A percentile compares a stretch with the other conserved stretches of the same genome.
phyloP scores from a whole-genome alignment of 2,329 filamentous ascomycete species.

The Ceratocystis lukuohia region DNA sequence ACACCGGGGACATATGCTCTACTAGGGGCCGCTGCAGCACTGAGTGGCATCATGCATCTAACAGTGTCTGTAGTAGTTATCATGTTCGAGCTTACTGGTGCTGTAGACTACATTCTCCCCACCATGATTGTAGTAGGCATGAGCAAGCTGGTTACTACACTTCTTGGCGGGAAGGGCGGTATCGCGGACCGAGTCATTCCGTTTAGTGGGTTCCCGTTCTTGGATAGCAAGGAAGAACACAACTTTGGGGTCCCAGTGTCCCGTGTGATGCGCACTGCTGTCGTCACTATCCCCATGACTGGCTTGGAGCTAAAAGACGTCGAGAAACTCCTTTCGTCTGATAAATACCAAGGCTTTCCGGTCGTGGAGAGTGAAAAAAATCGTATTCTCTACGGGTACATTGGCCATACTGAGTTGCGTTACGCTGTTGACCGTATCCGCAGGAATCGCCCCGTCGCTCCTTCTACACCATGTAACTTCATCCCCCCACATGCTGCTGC shows the following conservation, averaged over 20 bases:
- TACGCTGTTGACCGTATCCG: slow-evolving; percentile 78
- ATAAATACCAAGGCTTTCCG: slow-evolving; percentile 83
- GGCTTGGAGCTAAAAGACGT: slow-evolving; percentile 65
- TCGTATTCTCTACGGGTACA: slow-evolving; percentile 74
- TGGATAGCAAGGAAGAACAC: slow-evolving; percentile 96
- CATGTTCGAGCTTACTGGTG: slow-evolving; percentile 98
- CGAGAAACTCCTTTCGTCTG: slow-evolving; percentile 61
- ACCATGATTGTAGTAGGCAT: slow-evolving; percentile 99
- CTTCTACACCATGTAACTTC: slow-evolving; percentile 63
- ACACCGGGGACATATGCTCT: slow-evolving; percentile 97
- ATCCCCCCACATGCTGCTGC: slow-evolving; percentile 23
- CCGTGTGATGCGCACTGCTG: slow-evolving; percentile 68
- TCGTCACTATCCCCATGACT: slow-evolving; percentile 58
- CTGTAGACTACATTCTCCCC: slow-evolving; percentile 87
- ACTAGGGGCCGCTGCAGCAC: slow-evolving; percentile 75
- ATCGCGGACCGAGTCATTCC: slow-evolving; percentile 98
- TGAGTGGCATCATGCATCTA: slow-evolving; percentile 97
- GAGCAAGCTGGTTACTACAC: slow-evolving; percentile 81
- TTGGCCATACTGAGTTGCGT: slow-evolving; percentile 78
- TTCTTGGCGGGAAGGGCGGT: slow-evolving; percentile 76
- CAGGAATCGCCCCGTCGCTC: slow-evolving; percentile 52
- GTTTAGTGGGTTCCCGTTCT: slow-evolving; percentile 93
- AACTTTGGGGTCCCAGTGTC: slow-evolving; percentile 91
- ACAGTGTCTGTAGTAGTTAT: slow-evolving; percentile 95
- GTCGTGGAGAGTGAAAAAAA: slow-evolving; percentile 62